Conservation (phyloP, 139 green algal species). For the Micromonas pusilla region DNA sequence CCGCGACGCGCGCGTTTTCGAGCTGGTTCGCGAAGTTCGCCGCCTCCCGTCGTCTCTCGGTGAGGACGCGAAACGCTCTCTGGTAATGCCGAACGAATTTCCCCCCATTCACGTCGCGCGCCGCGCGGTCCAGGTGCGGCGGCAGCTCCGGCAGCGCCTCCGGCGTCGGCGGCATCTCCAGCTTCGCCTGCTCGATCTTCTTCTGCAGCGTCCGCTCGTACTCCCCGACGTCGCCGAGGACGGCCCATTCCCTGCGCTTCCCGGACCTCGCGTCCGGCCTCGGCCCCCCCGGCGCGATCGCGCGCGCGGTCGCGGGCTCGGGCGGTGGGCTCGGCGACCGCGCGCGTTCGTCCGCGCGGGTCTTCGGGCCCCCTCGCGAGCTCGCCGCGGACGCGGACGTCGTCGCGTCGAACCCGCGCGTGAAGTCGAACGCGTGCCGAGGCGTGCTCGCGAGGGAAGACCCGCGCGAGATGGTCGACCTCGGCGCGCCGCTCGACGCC, state of each 20-base stretch:
- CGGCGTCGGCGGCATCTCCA: neutral
- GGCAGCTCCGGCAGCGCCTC: neutral
- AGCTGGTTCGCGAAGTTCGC: neutral
- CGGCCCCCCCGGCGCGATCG: neutral
- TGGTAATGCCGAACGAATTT: neutral
- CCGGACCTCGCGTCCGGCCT: neutral
- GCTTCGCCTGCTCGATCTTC: neutral
- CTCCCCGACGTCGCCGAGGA: neutral
- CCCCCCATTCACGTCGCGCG: neutral
- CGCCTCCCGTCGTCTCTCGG: neutral
- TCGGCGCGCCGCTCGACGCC: too few relatives aligned
- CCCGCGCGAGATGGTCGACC: too few relatives aligned
- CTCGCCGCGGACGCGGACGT: neutral
- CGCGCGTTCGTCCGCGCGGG: too few relatives aligned
- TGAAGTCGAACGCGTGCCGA: neutral
- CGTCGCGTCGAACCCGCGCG: neutral
- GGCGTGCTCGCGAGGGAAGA: too few relatives aligned
- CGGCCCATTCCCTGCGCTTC: neutral
- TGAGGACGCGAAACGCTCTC: neutral
- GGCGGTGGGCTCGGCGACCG: too few relatives aligned
- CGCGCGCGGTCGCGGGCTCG: neutral
- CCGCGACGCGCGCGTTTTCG: neutral
- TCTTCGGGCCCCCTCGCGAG: too few relatives aligned
- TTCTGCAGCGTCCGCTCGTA: neutral
- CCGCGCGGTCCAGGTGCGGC: neutral